Evolutionary conservation across 106 monocot species (phyloP).

Genomic region (Hemerocallis citrina): DNA sequence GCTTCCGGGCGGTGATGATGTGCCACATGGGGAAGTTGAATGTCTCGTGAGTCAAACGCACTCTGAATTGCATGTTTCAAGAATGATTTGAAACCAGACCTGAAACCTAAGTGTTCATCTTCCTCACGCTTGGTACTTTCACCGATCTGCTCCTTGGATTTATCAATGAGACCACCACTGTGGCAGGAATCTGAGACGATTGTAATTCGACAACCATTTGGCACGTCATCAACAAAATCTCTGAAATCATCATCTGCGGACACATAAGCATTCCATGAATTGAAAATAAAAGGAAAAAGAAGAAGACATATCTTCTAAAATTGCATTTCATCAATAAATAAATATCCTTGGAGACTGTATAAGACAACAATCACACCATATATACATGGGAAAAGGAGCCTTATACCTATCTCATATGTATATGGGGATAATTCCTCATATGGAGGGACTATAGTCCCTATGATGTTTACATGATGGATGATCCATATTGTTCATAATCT

Average conservation of each 20-base stretch:
- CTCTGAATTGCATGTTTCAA: constrained; percentile 29
- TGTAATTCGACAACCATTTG: constrained; percentile 43
- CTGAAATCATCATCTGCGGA: constrained; percentile 57
- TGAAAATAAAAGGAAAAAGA: constrained; percentile 1
- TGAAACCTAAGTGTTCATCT: constrained; percentile 5
- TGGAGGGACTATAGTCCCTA: too few relatives aligned
- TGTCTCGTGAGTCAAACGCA: constrained; percentile 55
- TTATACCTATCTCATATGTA: too few relatives aligned
- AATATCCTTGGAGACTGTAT: too few relatives aligned
- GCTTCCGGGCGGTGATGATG: constrained; percentile 1
- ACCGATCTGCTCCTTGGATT: constrained; percentile 75
- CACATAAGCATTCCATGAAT: not conserved
- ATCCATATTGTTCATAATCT: too few relatives aligned
- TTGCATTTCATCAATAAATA: too few relatives aligned
- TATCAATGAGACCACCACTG: constrained; percentile 76
- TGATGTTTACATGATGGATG: too few relatives aligned
- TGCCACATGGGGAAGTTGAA: constrained; percentile 32
- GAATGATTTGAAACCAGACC: constrained; percentile 32
- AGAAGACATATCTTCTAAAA: too few relatives aligned
- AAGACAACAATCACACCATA: too few relatives aligned
- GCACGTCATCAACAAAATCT: constrained; percentile 40
- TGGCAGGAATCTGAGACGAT: constrained; percentile 79
- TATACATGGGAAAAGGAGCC: too few relatives aligned
- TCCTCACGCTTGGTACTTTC: constrained; percentile 31
- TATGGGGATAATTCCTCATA: too few relatives aligned